Base-by-base conservation (phyloP, 805 yeast genomes). In the Schwanniomyces yamadae region DNA sequence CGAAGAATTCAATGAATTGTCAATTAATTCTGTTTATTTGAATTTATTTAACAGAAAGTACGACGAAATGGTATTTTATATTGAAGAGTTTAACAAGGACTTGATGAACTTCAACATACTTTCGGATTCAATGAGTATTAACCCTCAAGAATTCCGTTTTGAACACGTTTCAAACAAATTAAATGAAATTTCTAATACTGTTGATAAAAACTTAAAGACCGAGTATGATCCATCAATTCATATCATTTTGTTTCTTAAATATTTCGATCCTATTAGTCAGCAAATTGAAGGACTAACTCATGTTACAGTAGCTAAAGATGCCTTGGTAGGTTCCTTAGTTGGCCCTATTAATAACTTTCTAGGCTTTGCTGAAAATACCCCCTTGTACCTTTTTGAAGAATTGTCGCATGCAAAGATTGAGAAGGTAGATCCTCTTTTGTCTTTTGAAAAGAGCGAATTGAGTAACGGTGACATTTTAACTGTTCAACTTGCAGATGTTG, bases 231-330 rank as follows among this genome's bases (percentile, higher is more conserved):
- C 42, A 49, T 48, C 55, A 6, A 27, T 46, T 8, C 38, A 50
- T 28, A 54, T 59, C 5, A 45, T 63, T 44, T 34, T 63, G 7
- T 78, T 82, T 46, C 47, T 88, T 33, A 88, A 89, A 56, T 71
- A 71, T 43, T 88, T 83, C 59, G 90, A 88, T 50, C 71, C 69
- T 1, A 52, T 54, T 4, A 48, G 59, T 0, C 83, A 79, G 52
- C 55, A 66, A 4, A 54, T 87, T n/a, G 59, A 55, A n/a, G 95
- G 95, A 1, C 59, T 84, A 13, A 75, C 85, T 0, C 84, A 85
- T 48, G 54, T 70, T 3, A 58, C 69, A 13, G 78, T 84, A 1
- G 57, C 71, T 9, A 71, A 71, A 34, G 73, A 72, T 31, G 76
- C 73, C 14, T 50, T 55, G 1, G 56, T 82, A 5, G 61, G 64